Evolutionary conservation across 495 filamentous ascomycete species (phyloP), one percentile per base, ranked within the genome.

Genomic region (Emericellopsis terricola): DNA sequence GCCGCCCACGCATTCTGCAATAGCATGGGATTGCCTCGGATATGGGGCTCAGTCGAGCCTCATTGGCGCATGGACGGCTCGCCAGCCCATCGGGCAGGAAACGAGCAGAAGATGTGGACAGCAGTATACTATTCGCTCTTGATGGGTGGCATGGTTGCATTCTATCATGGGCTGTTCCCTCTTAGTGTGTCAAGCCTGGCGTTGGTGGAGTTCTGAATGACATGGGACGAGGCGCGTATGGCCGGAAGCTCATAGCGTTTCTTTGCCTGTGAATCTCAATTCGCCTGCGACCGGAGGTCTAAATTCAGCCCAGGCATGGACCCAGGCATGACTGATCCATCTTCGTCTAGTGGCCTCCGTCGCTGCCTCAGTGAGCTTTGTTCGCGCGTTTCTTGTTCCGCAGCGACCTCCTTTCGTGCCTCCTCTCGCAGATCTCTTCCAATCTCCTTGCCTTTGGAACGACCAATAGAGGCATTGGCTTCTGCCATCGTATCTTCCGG

Each of bases 1-100:
- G 44, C 76, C 8, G 75, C 75, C 8, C 89, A 97, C 48, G 68
- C 71, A 8, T 93, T 96, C 55, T 96, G 89, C 55, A 97, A 97
- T 47, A 81, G 71, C 66, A 73, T 79, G 64, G 87, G 89, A 2
- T 47, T 94, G 39, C 89, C 91, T n/a, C 63, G 78, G 8, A 47
- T 96, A 14, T 92, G 80, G 78, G 84, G 86, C 0, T 61, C 71
- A 3, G 72, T 92, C 1, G 65, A 74, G 42, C 51, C 57, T 35
- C 28, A 41, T 51, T 33, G 37, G 34, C 28, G 28, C 13, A 16
- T n/a, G 18, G 28, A 6, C 16, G 26, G 35, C 31, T 19, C 40
- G 34, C 10, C 28, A 3, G 6, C 9, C 3, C 14, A 28, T 4
- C 9, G 19, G 19, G 15, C 29, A 15, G 39, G 31, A 26, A 6